phyloP scores from a whole-genome alignment of 352 stramenopile genomes.

The Pythium utonaiense region DNA sequence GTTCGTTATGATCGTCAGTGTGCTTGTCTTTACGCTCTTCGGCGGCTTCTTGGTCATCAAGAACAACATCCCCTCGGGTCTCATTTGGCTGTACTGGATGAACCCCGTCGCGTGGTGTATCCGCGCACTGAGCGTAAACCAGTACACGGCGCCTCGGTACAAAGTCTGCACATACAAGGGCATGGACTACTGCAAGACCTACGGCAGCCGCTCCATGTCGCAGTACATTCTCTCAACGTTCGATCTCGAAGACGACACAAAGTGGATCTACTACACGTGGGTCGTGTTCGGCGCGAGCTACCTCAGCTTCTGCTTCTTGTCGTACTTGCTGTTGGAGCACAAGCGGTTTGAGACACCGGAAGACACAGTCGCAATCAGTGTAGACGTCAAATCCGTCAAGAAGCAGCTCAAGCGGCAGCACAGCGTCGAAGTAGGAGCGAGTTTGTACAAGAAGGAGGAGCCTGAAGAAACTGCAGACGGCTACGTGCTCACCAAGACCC shows the following conservation, averaged over 20 bases:
- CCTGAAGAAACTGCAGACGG: slow-evolving; percentile 14
- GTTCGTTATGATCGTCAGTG: slow-evolving; percentile 50
- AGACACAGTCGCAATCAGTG: slow-evolving; percentile 32
- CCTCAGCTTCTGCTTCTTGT: slow-evolving; percentile 28
- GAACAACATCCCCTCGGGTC: slow-evolving; percentile 54
- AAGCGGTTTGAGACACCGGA: slow-evolving; percentile 29
- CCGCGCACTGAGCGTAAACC: slow-evolving; percentile 57
- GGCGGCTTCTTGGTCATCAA: slow-evolving; percentile 62
- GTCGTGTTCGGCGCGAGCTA: slow-evolving; percentile 49
- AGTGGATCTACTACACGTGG: slow-evolving; percentile 61
- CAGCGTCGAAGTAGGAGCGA: slow-evolving; percentile 1
- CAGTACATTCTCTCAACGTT: slow-evolving; percentile 51
- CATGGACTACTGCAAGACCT: slow-evolving; percentile 51
- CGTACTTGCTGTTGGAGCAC: slow-evolving; percentile 32
- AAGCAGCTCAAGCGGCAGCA: slow-evolving; percentile 14
- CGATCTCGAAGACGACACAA: slow-evolving; percentile 37
- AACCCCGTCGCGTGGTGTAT: slow-evolving; percentile 68
- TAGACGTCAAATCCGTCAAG: slow-evolving; percentile 22
- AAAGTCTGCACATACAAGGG: slow-evolving; percentile 40
- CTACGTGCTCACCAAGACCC: slow-evolving; percentile 20
- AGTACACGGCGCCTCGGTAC: slow-evolving; percentile 48
- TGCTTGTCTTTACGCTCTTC: slow-evolving; percentile 70
- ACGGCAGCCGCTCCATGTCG: slow-evolving; percentile 29
- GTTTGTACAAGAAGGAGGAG: neutral
- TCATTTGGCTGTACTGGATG: slow-evolving; percentile 81